Base-by-base conservation (phyloP, 2,329 filamentous ascomycete genomes). In the Akanthomyces muscarius region DNA sequence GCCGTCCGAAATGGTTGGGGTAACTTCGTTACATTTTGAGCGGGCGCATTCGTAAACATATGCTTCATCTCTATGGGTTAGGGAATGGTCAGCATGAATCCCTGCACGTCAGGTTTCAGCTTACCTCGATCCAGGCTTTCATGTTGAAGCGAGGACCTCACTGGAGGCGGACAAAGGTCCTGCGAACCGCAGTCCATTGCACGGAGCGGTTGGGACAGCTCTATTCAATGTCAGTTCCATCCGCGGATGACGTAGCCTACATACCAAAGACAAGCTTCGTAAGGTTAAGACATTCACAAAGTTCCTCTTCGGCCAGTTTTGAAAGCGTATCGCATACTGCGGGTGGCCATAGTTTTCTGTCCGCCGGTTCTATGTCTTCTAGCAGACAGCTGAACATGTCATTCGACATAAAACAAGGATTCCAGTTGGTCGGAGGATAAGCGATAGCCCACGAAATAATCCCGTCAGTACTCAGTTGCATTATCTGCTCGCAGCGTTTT, bases 381-480 rank as follows among this genome's bases (percentile, higher is more conserved):
- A 52, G 13, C 48, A 52, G 25, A 36, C 25, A 52, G 18, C 25
- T 36, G 48, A 52, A 52, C 30, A 52, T 52, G 48, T 30, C 48
- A 52, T 52, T 30, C 8, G 48, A 52, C 48, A 52, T 30, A 52
- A 52, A 52, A 21, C 48, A 52, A 36, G 48, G 48, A 16, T n/a
- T 21, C 48, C 48, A 52, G 30, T 16, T 30, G 25, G 48, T 30
- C 48, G 25, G 48, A 52, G 48, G n/a, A 28, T 52, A 52, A 30
- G 48, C 48, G 25, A 52, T 52, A 36, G 48, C 48, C 48, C 48
- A 52, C 23, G 48, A 52, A 16, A 52, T 30, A 52, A 52, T 52
- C 23, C 48, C 23, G n/a, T 52, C 23, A 30, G 23, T n/a, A n/a
- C 48, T 52, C 30, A 30, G 48, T 30, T 30, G 25, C 48, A 16